Percentiles rank a stretch among this genome's conserved stretches.
phyloP scores from a whole-genome alignment of 768 basidiomycete species.

The Amanita phalloides region DNA sequence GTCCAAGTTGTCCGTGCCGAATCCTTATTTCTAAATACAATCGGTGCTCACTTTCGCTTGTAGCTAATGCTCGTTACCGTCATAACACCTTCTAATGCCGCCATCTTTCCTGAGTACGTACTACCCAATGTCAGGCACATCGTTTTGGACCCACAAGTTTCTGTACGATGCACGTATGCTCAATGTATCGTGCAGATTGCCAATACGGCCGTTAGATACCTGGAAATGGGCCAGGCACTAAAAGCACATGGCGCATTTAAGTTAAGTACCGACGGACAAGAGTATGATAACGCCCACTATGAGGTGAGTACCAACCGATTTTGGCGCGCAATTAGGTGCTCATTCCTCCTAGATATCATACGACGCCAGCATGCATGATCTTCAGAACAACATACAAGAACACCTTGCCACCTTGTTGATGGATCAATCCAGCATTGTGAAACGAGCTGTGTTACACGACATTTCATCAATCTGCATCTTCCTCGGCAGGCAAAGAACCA shows the following conservation, averaged over 20 bases:
- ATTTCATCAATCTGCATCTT: constrained; percentile 89
- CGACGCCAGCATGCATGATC: constrained; percentile 76
- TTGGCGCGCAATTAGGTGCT: not conserved
- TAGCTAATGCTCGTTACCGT: constrained; percentile 52
- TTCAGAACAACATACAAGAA: constrained; percentile 79
- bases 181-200: constrained; percentile 81
- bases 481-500: constrained; percentile 85
- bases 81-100: constrained; percentile 70
- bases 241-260: constrained; percentile 74
- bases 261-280: constrained; percentile 49
- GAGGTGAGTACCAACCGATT: constrained; percentile 40
- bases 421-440: constrained; percentile 83
- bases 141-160: constrained; percentile 73
- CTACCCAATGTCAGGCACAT: constrained; percentile 83
- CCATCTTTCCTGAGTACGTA: constrained; percentile 93
- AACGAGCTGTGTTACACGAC: constrained; percentile 79
- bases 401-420: constrained; percentile 80
- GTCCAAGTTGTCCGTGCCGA: constrained; percentile 64
- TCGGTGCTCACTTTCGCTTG: not conserved
- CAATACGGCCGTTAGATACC: constrained; percentile 74
- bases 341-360: constrained; percentile 63
- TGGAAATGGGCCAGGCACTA: constrained; percentile 90
- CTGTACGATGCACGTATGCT: constrained; percentile 71
- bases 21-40: not conserved
- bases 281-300: constrained; percentile 69